Conservation (phyloP, 2,329 filamentous ascomycete species). For the Pseudogymnoascus sp. region DNA sequence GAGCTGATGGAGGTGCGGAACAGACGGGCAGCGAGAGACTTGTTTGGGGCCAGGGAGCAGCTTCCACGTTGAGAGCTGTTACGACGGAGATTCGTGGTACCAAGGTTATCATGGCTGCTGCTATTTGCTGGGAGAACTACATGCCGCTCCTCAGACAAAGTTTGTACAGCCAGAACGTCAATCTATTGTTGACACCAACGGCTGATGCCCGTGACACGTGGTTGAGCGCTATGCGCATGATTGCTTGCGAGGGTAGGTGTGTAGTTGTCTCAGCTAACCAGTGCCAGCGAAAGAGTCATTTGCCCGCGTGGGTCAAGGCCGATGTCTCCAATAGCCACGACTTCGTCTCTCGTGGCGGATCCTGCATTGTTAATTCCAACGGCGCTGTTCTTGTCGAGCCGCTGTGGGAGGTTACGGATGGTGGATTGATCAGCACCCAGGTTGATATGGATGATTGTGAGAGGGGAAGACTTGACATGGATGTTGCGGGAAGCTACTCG, state of each 20-base stretch:
- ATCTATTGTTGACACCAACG: slow-evolving; percentile 83
- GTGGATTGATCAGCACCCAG: slow-evolving; percentile 58
- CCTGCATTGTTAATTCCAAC: slow-evolving; percentile 68
- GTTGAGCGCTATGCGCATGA: slow-evolving; percentile 71
- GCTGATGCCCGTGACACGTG: slow-evolving; percentile 79
- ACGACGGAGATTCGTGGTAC: slow-evolving; percentile 71
- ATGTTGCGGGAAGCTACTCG: slow-evolving; percentile 79
- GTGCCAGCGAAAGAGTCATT: slow-evolving; percentile 53
- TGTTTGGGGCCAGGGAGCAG: slow-evolving; percentile 80
- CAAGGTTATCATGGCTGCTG: slow-evolving; percentile 70
- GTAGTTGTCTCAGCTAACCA: slow-evolving; percentile 85
- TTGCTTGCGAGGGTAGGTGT: slow-evolving; percentile 72
- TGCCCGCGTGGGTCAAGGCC: slow-evolving; percentile 47
- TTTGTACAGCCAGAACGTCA: slow-evolving; percentile 83
- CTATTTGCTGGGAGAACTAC: slow-evolving; percentile 96
- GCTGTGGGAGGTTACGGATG: slow-evolving; percentile 67
- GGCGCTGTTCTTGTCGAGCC: slow-evolving; percentile 75
- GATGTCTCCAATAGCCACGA: slow-evolving; percentile 19
- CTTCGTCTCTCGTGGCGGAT: slow-evolving; percentile 61
- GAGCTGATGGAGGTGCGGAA: slow-evolving; percentile 11
- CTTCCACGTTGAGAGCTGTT: slow-evolving; percentile 69
- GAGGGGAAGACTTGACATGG: slow-evolving; percentile 70
- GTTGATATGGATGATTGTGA: slow-evolving; percentile 85
- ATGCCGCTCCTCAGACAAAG: slow-evolving; percentile 82
- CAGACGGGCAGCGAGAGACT: slow-evolving; percentile 69